Evolutionary conservation across 2,329 filamentous ascomycete species (phyloP), one percentile per base, ranked within the genome.

Genomic region (Cryphonectria naterciae): DNA sequence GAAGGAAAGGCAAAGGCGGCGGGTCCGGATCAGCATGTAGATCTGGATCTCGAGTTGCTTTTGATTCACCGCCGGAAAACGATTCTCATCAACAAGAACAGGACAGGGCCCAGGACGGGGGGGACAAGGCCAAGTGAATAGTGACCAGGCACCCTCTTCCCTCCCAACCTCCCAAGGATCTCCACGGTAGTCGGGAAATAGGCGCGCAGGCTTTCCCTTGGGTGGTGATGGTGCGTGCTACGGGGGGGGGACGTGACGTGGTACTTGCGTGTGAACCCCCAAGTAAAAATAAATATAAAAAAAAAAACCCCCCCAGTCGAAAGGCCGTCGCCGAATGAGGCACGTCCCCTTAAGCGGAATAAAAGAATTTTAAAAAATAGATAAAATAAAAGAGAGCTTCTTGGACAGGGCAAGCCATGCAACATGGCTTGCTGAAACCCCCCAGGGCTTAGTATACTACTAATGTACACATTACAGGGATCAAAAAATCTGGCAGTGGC

Each of bases 21-120:
- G 69, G 71, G 69, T 63, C 71, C 52, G 35, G 62, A 64, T 64
- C 62, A 64, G 68, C 61, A 32, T 41, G 67, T 68, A 71, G 71
- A 68, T 68, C 64, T 69, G 71, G 69, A 54, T 64, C 62, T 65
- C 64, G 65, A 56, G 39, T 61, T 39, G 63, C 25, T 70, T 69
- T 67, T 69, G 69, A 41, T 58, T 67, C 41, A 54, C 64, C 63
- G 41, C 61, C 41, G 54, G 61, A 49, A 46, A 54, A 62, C 54
- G 54, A 70, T 63, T 63, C 68, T 65, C 70, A 37, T 61, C 41
- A 41, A 58, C 54, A 43, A 25, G 39, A n/a, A 7, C 35, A 11
- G 17, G 28, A 62, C 25, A 39, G 32, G 32, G n/a, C 22, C 58
- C 58, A 41, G 32, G 58, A 37, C 58, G 25, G 17, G 58, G 17